Percentiles rank a stretch among this genome's conserved stretches.
These are phyloP conservation scores for Phtheirospermum japonicum DNA, from an alignment of 257 asterid species.

Conservation along the genomic window DNA sequence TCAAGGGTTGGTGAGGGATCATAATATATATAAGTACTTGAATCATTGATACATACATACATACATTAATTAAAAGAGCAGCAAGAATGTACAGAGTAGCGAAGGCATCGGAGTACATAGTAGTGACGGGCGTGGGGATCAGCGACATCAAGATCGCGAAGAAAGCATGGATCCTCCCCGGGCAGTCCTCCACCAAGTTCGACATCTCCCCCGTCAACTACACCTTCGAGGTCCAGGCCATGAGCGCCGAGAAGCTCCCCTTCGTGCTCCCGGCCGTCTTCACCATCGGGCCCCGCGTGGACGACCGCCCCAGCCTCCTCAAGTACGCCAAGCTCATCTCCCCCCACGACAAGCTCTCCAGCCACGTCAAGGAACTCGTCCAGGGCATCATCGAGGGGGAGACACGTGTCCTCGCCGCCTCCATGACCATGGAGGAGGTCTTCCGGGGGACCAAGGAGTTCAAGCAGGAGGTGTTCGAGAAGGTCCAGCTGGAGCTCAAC, in stretches of 20 bases:
- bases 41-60: too few relatives aligned
- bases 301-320: slow-evolving; percentile 40
- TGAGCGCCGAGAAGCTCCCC: slow-evolving; percentile 77
- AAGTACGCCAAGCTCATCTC: slow-evolving; percentile 66
- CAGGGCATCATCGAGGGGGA: slow-evolving; percentile 69
- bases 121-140: slow-evolving; percentile 56
- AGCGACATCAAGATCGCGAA: slow-evolving; percentile 43
- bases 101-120: slow-evolving; percentile 66
- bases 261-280: slow-evolving; percentile 69
- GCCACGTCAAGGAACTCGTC: slow-evolving; percentile 33
- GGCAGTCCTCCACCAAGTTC: slow-evolving; percentile 41
- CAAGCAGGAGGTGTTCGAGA: slow-evolving; percentile 27
- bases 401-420: slow-evolving; percentile 64
- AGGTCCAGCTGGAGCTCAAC: slow-evolving; percentile 61
- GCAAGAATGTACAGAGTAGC: slow-evolving; percentile 46
- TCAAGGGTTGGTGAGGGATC: too few relatives aligned
- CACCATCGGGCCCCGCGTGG: slow-evolving; percentile 62
- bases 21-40: too few relatives aligned
- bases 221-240: slow-evolving; percentile 74
- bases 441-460: slow-evolving; percentile 60
- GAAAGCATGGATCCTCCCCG: slow-evolving; percentile 63
- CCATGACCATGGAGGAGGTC: slow-evolving; percentile 72
- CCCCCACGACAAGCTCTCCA: slow-evolving; percentile 56
- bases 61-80: too few relatives aligned
- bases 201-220: slow-evolving; percentile 67